Conservation (phyloP, 805 yeast species). For the Pichia eremophila region DNA sequence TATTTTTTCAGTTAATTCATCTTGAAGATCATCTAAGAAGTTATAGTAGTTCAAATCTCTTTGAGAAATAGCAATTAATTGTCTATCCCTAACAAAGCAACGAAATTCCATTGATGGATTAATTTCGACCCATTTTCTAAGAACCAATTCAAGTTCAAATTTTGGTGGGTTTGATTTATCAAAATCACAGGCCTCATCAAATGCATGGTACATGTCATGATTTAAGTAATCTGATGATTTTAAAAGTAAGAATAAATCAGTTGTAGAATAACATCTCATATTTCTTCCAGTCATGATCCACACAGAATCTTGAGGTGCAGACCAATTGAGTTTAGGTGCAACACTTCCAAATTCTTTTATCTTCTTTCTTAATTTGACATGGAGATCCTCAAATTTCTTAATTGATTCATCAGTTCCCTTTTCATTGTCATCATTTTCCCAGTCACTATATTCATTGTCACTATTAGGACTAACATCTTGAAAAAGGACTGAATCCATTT, state of each 20-base stretch:
- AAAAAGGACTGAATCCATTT: conserved; percentile 23
- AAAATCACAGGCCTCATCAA: conserved; percentile 27
- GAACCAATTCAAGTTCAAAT: conserved; percentile 51
- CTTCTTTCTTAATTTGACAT: conserved; percentile 36
- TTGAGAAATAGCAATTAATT: conserved; percentile 68
- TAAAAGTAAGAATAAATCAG: conserved; percentile 71
- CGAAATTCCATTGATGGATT: conserved; percentile 92
- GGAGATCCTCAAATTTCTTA: conserved; percentile 48
- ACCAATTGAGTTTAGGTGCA: conserved; percentile 92
- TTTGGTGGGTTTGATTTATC: conserved; percentile 27
- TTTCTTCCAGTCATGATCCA: conserved; percentile 83
- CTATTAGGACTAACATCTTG: conserved; percentile 31
- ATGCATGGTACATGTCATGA: conserved; percentile 73
- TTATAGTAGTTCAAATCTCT: conserved; percentile 80
- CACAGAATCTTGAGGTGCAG: conserved; percentile 88
- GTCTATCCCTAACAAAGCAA: conserved; percentile 60
- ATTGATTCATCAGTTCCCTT: not conserved
- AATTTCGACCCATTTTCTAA: conserved; percentile 73
- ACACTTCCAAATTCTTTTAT: conserved; percentile 50
- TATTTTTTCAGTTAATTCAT: conserved; percentile 38
- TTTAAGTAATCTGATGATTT: conserved; percentile 83
- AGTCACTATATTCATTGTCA: conserved; percentile 65
- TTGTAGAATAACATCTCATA: conserved; percentile 57
- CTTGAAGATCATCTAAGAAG: conserved; percentile 47
- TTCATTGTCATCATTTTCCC: conserved; percentile 45